Evolutionary conservation across 2,329 filamentous ascomycete species (phyloP), one percentile per base, ranked within the genome.

Genomic region (Cladophialophora exuberans): DNA sequence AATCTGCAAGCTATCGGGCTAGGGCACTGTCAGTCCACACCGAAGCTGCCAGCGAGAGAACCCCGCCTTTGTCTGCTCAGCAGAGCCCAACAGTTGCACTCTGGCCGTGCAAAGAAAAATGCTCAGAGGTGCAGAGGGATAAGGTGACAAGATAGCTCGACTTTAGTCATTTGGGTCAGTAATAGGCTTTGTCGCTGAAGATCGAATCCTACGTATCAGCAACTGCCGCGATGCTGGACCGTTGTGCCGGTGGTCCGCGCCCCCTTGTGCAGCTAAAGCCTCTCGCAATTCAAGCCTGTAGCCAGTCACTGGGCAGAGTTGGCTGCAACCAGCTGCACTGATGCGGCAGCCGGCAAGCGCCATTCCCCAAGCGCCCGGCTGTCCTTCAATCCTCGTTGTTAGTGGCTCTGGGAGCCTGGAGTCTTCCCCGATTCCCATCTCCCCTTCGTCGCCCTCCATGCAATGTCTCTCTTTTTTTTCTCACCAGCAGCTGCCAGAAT

Each of bases 311-410:
- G 41, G 23, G 7, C 13, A 45, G 33, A 53, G 30, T n/a, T 20
- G 45, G 26, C 11, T n/a, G 10, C 20, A 1, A 7, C 31, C 20
- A 48, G 45, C 20, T 38, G 45, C 28, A 28, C 33, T 18, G 28
- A 33, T 52, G 52, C 52, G 46, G 45, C 22, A 49, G 36, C 18
- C 52, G 52, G 52, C 52, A 56, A 56, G 52, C 39, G 46, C 46
- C 52, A 50, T 42, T 44, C 18, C 17, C 41, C 46, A 56, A 56
- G 52, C 52, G 52, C 52, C 52, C 23, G 38, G 39, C 25, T 26
- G n/a, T 13, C 46, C 22, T 18, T 10, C 13, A 13, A 30, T 9
- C 35, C 23, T 18, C 46, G n/a, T 23, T 49, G 30, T 26, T 23
- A 26, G 38, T 43, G 15, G 36, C 36, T 25, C 26, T 44, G 25